Evolutionary conservation across 179 eudicot species (phyloP).

Genomic region (Sideroxylon spinosum): DNA sequence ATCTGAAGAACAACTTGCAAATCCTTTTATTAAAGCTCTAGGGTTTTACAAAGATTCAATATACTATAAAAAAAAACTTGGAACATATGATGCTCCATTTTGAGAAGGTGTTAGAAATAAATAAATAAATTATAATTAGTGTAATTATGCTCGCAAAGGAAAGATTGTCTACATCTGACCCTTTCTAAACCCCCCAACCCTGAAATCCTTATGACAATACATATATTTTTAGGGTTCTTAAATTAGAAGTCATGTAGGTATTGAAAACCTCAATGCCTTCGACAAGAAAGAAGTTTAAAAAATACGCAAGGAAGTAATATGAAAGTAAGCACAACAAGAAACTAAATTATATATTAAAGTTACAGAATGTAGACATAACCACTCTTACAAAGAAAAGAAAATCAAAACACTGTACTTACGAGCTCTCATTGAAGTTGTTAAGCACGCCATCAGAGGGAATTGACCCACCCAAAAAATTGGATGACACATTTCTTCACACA

Average conservation of each 20-base stretch:
- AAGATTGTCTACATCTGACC: too few species aligned
- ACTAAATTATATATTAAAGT: neutral
- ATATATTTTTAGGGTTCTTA: too few species aligned
- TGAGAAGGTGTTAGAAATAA: too few species aligned
- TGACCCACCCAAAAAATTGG: slow-evolving; percentile 77
- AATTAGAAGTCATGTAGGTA: neutral
- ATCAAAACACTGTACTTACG: slow-evolving; percentile 46
- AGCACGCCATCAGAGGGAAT: slow-evolving; percentile 80
- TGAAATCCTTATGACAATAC: too few species aligned
- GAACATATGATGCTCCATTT: too few species aligned
- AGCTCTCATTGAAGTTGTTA: slow-evolving; percentile 52
- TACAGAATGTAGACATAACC: neutral
- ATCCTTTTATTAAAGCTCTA: too few species aligned
- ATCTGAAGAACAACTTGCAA: too few species aligned
- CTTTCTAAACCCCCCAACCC: too few species aligned
- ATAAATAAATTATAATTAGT: too few species aligned
- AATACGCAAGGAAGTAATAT: neutral
- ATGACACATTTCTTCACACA: slow-evolving; percentile 74
- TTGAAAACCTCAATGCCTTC: neutral
- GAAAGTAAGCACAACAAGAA: neutral
- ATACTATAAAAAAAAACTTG: too few species aligned
- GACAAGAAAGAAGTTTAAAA: neutral
- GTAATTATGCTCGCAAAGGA: too few species aligned
- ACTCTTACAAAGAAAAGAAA: neutral
- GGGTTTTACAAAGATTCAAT: too few species aligned